Percentiles rank a stretch among this genome's conserved stretches.
Conservation (phyloP, 2,329 filamentous ascomycete genomes). For the Cryoendolithus antarcticus region DNA sequence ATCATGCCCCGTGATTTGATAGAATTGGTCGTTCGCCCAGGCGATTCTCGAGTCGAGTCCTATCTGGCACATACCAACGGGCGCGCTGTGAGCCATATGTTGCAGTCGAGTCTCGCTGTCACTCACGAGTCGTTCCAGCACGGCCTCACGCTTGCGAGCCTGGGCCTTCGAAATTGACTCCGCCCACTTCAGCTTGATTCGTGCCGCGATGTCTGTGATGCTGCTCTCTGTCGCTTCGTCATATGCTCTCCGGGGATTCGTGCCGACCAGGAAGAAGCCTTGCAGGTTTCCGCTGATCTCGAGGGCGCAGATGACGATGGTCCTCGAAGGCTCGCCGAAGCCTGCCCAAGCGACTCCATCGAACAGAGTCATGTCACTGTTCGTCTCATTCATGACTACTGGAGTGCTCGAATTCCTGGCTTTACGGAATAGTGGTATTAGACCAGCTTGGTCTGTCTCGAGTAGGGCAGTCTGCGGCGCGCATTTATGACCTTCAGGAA, state of each 20-base stretch:
- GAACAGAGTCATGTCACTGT: constrained; percentile 3
- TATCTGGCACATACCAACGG: constrained; percentile 26
- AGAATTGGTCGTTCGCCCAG: constrained; percentile 27
- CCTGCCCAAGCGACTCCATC: constrained; percentile 13
- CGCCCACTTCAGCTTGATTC: constrained; percentile 11
- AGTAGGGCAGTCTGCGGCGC: constrained; percentile 1
- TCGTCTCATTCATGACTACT: too few relatives aligned
- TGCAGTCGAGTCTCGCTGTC: constrained; percentile 25
- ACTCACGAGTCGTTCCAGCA: constrained; percentile 7
- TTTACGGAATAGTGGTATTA: too few relatives aligned
- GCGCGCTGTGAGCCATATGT: constrained; percentile 26
- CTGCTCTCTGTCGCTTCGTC: constrained; percentile 7
- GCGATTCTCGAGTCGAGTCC: constrained; percentile 20
- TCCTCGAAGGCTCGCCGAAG: constrained; percentile 9
- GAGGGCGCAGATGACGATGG: constrained; percentile 8
- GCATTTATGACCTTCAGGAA: constrained; percentile 6
- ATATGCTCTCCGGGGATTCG: constrained; percentile 12
- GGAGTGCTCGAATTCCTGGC: too few relatives aligned
- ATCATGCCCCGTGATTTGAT: constrained; percentile 13
- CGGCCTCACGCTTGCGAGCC: constrained; percentile 5
- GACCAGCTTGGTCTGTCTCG: too few relatives aligned
- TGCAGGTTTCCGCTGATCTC: constrained; percentile 6
- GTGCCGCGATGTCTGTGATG: constrained; percentile 7
- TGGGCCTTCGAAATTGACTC: constrained; percentile 7
- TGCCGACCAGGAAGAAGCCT: constrained; percentile 14